Conservation (phyloP, 1,139 yeast genomes). For the Waltiozyma sp. region DNA sequence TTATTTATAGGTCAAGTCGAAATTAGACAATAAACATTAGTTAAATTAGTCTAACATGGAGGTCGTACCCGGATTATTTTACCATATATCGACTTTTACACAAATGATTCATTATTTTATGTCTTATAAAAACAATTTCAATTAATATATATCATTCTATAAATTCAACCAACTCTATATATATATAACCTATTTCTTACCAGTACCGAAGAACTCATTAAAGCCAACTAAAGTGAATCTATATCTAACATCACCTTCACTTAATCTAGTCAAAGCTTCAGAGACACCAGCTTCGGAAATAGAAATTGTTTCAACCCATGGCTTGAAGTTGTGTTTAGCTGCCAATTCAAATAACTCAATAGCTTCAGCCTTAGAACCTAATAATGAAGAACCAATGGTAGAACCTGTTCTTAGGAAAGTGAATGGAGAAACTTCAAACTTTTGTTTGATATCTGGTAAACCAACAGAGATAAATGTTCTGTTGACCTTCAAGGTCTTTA, state of each 20-base stretch:
- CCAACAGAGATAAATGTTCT: constrained; percentile 46
- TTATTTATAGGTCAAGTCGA: too few species aligned
- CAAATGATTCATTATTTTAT: too few species aligned
- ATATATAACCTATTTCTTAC: constrained; percentile 4
- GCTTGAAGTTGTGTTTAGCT: constrained; percentile 37
- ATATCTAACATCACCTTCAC: constrained; percentile 47
- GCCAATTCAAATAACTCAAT: constrained; percentile 43
- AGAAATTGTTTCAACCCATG: constrained; percentile 52
- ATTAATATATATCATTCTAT: too few species aligned
- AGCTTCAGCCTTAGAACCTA: constrained; percentile 46
- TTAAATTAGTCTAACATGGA: too few species aligned
- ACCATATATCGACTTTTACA: too few species aligned
- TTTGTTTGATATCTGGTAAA: constrained; percentile 34
- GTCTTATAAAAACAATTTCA: too few species aligned
- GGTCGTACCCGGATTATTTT: too few species aligned
- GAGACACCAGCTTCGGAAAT: constrained; percentile 39
- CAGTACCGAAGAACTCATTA: constrained; percentile 28
- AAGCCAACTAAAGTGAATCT: constrained; percentile 51
- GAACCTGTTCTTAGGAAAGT: constrained; percentile 36
- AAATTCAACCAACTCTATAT: too few species aligned
- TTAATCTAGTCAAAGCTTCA: constrained; percentile 39
- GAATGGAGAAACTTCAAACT: constrained; percentile 31
- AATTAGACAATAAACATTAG: too few species aligned
- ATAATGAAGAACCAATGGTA: constrained; percentile 18
- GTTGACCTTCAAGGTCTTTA: constrained; percentile 30